phyloP scores from a whole-genome alignment of 1,139 yeast genomes.

The Pichia sp. region DNA sequence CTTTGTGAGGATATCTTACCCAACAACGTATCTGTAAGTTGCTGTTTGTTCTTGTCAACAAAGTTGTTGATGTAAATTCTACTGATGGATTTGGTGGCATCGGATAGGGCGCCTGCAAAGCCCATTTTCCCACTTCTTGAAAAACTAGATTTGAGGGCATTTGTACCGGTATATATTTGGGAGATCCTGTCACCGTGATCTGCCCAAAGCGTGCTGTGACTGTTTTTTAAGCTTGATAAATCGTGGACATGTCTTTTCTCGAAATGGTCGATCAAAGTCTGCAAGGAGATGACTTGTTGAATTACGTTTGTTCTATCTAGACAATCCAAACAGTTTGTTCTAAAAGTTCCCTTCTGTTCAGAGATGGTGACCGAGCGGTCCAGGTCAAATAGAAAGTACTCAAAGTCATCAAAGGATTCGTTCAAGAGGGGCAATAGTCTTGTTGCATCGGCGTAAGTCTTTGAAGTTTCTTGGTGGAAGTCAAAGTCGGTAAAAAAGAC shows the following conservation, averaged over 20 bases:
- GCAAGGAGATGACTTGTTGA: constrained; percentile 76
- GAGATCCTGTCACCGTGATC: constrained; percentile 97
- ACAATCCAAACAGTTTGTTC: constrained; percentile 94
- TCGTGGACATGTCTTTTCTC: constrained; percentile 37
- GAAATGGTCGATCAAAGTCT: constrained; percentile 63
- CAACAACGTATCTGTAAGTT: constrained; percentile 75
- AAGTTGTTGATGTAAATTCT: constrained; percentile 94
- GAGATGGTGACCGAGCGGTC: constrained; percentile 44
- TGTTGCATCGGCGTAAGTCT: constrained; percentile 78
- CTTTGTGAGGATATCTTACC: constrained; percentile 73
- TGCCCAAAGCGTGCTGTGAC: constrained; percentile 89
- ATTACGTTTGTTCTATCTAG: constrained; percentile 89
- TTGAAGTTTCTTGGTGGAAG: constrained; percentile 87
- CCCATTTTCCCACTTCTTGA: constrained; percentile 95
- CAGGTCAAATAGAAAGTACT: constrained; percentile 67
- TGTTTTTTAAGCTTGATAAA: constrained; percentile 49
- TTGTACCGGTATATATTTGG: constrained; percentile 95
- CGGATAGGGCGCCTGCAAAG: constrained; percentile 91
- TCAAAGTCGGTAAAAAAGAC: constrained; percentile 77
- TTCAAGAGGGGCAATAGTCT: constrained; percentile 62
- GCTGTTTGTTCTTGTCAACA: constrained; percentile 86
- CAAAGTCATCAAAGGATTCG: constrained; percentile 68
- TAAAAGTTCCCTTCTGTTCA: constrained; percentile 83
- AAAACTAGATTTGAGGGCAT: constrained; percentile 89
- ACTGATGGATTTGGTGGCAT: constrained; percentile 92